Percentiles rank a stretch among this genome's conserved stretches.
Evolutionary conservation across 768 basidiomycete genomes (phyloP).

Genomic region (Amanita inopinata): DNA sequence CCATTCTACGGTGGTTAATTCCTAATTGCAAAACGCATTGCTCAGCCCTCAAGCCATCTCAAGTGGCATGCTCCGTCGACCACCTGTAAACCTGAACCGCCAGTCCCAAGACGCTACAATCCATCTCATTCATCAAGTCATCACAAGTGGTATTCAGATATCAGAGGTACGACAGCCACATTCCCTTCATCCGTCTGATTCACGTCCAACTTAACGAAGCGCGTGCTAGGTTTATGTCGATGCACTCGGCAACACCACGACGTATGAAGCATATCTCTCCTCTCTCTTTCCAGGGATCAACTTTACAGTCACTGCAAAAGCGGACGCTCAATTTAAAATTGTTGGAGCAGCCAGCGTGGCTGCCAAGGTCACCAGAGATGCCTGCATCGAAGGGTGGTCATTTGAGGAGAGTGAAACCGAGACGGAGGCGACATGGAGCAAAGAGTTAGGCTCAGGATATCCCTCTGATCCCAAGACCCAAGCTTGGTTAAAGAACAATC

Average conservation of each 20-base stretch:
- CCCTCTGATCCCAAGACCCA: slow-evolving; percentile 93
- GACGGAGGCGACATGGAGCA: slow-evolving; percentile 18
- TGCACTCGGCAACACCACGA: slow-evolving; percentile 79
- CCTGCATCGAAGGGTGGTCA: slow-evolving; percentile 79
- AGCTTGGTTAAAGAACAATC: slow-evolving; percentile 64
- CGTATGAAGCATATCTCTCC: slow-evolving; percentile 80
- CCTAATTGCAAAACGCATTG: background rate
- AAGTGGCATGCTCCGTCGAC: slow-evolving; percentile 77
- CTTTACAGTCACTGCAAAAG: slow-evolving; percentile 88
- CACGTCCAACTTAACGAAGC: no score
- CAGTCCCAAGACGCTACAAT: slow-evolving; percentile 89
- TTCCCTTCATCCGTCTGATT: background rate
- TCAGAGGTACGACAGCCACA: slow-evolving; percentile 46
- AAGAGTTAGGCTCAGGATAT: slow-evolving; percentile 74
- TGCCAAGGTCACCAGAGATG: slow-evolving; percentile 93
- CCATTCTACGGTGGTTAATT: no score
- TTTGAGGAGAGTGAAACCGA: slow-evolving; percentile 49
- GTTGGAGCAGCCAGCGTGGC: slow-evolving; percentile 97
- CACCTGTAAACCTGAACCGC: slow-evolving; percentile 79
- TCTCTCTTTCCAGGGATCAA: slow-evolving; percentile 71
- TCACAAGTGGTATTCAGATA: slow-evolving; percentile 71
- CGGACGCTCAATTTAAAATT: slow-evolving; percentile 93
- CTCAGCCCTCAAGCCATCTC: slow-evolving; percentile 85
- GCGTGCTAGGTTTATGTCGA: slow-evolving; percentile 80
- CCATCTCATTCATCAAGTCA: slow-evolving; percentile 73